Evolutionary conservation across 768 basidiomycete genomes (phyloP).

Genomic region (Calvatia gigantea): DNA sequence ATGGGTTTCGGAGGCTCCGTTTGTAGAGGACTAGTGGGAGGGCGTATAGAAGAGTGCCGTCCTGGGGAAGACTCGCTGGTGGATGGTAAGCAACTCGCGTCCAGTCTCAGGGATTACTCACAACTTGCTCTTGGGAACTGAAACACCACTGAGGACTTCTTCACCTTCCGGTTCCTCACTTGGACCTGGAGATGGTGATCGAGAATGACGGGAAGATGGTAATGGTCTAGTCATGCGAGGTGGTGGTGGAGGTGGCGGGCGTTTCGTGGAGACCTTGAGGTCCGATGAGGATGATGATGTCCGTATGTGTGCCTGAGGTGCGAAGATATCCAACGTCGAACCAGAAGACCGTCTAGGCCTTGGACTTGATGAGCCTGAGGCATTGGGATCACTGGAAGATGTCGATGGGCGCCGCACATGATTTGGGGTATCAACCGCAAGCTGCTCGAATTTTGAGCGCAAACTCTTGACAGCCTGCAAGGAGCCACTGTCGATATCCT

Average conservation of each 20-base stretch:
- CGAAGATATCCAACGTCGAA: constrained; percentile 23
- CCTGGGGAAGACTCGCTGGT: constrained; percentile 10
- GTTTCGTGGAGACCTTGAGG: constrained; percentile 38
- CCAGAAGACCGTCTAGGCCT: constrained; percentile 36
- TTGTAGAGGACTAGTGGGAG: neutral
- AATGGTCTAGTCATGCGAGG: constrained; percentile 29
- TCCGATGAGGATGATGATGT: constrained; percentile 54
- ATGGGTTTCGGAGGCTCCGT: constrained; percentile 2
- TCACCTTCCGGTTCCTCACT: constrained; percentile 13
- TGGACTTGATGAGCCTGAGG: constrained; percentile 29
- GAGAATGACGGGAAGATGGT: constrained; percentile 31
- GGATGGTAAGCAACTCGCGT: neutral
- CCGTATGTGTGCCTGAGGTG: constrained; percentile 31
- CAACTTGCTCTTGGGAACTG: constrained; percentile 22
- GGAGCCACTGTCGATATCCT: constrained; percentile 49
- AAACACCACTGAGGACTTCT: constrained; percentile 13
- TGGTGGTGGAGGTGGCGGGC: constrained; percentile 60
- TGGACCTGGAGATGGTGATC: constrained; percentile 32
- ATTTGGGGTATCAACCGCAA: constrained; percentile 41
- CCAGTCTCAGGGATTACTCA: constrained; percentile 15
- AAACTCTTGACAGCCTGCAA: constrained; percentile 66
- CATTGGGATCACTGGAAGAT: constrained; percentile 4
- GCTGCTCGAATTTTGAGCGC: constrained; percentile 67
- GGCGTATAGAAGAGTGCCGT: neutral
- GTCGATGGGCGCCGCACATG: neutral